Evolutionary conservation across 805 yeast genomes (phyloP).

Genomic region (Candida odintsovae): DNA sequence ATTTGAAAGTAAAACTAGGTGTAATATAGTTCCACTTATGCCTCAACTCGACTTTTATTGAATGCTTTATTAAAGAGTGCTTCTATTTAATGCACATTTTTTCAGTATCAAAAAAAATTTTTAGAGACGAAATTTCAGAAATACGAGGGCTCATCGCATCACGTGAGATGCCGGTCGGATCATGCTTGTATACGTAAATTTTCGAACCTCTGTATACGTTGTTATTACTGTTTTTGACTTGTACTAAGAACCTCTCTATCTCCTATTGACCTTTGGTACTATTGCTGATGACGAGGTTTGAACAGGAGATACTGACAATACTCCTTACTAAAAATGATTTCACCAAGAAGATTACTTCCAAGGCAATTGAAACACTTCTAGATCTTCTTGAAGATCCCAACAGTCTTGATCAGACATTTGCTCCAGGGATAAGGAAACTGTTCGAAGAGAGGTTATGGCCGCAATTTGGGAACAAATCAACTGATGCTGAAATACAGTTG

Average conservation of each 20-base stretch:
- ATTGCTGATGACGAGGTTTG: background rate
- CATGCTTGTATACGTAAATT: background rate
- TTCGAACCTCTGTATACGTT: background rate
- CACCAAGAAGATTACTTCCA: background rate
- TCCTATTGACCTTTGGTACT: background rate
- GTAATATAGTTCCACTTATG: background rate
- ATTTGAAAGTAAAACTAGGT: background rate
- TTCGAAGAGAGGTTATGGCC: slow-evolving; percentile 3
- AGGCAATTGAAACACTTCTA: background rate
- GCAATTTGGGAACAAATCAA: background rate
- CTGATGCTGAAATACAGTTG: slow-evolving; percentile 8
- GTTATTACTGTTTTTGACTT: no score
- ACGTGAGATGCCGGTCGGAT: background rate
- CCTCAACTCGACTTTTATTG: background rate
- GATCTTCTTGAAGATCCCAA: background rate
- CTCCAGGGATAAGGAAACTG: background rate
- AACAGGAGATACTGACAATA: background rate
- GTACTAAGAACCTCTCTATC: background rate
- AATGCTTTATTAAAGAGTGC: background rate
- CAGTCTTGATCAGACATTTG: background rate
- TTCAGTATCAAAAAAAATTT: background rate
- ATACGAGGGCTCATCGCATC: background rate
- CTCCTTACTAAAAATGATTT: background rate
- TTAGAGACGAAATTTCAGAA: slow-evolving; percentile 4
- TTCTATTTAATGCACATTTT: slow-evolving; percentile 18